Conservation (phyloP, 108 stramenopile genomes). For the Nitzschia inconspicua region DNA sequence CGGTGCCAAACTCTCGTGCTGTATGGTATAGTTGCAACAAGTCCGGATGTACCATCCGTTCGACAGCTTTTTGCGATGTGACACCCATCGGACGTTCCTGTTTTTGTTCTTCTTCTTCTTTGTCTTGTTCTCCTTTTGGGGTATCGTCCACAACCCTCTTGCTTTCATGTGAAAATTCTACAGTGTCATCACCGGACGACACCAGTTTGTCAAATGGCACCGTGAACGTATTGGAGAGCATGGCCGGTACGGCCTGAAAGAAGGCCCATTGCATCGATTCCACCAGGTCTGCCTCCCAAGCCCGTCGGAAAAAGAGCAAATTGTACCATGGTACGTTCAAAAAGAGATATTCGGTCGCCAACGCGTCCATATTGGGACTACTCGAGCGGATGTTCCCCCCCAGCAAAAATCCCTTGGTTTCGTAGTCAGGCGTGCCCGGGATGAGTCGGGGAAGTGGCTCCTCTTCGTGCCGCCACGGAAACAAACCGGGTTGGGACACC, state of each 20-base stretch:
- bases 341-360: slow-evolving; percentile 22
- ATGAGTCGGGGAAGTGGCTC: slow-evolving; percentile 15
- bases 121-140: too few species aligned
- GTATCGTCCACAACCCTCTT: neutral
- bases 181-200: too few species aligned
- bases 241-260: slow-evolving; percentile 6
- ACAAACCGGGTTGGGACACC: neutral
- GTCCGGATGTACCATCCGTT: slow-evolving; percentile 15
- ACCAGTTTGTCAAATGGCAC: too few species aligned
- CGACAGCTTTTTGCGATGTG: too few species aligned
- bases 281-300: slow-evolving; percentile 19
- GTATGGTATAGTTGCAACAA: slow-evolving; percentile 11
- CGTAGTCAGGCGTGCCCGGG: slow-evolving; percentile 17
- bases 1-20: slow-evolving; percentile 21
- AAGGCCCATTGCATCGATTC: slow-evolving; percentile 27
- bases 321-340: slow-evolving; percentile 18
- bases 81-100: too few species aligned
- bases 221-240: slow-evolving; percentile 12
- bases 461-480: slow-evolving; percentile 29
- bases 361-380: slow-evolving; percentile 14
- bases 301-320: slow-evolving; percentile 11
- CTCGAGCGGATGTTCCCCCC: neutral
- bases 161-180: too few species aligned
- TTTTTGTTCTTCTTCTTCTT: too few species aligned
- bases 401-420: slow-evolving; percentile 10